Evolutionary conservation across 2,329 filamentous ascomycete genomes (phyloP), one percentile per base, ranked within the genome.

Genomic region (Teratosphaeria epicoccoides): DNA sequence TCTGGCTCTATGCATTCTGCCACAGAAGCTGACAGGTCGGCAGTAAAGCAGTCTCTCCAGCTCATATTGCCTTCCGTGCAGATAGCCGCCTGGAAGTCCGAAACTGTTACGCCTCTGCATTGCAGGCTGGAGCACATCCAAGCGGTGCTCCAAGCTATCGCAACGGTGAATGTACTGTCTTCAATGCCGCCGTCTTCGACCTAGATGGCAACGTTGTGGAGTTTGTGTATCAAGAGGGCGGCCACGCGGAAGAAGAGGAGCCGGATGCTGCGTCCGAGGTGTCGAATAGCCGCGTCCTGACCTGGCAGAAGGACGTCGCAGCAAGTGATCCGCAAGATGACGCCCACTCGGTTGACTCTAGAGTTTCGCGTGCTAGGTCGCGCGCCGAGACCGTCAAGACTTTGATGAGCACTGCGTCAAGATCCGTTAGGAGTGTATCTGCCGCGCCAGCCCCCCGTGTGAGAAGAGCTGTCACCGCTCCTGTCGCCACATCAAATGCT

Each of bases 171-270:
- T 72, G 73, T 62, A 71, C 78, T 69, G 73, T 80, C 72, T 76
- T 82, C 70, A 83, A 80, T 56, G 80, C 81, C 46, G 79, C 79
- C 6, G 72, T 88, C 40, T 77, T 82, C 54, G 88, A 95, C 68
- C 77, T 87, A 50, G 88, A 95, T 71, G 87, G 87, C 48, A 94
- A 95, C 71, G 85, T 79, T 60, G 82, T 95, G 65, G 87, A 93
- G 64, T 85, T 87, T 25, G 80, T 90, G 47, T 85, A 82, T 66
- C 74, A 75, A 49, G 70, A 65, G 49, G 51, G 56, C 6, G 55
- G 58, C 46, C 55, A 51, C 17, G 52, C 56, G n/a, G 53, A 72
- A 49, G 68, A 65, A 40, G 53, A 70, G 44, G 24, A 24, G n/a
- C 25, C 23, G 11, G 69, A 60, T n/a, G 55, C 58, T 20, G 26